Conservation (phyloP, 2,329 filamentous ascomycete genomes). For the Dothistroma pini region DNA sequence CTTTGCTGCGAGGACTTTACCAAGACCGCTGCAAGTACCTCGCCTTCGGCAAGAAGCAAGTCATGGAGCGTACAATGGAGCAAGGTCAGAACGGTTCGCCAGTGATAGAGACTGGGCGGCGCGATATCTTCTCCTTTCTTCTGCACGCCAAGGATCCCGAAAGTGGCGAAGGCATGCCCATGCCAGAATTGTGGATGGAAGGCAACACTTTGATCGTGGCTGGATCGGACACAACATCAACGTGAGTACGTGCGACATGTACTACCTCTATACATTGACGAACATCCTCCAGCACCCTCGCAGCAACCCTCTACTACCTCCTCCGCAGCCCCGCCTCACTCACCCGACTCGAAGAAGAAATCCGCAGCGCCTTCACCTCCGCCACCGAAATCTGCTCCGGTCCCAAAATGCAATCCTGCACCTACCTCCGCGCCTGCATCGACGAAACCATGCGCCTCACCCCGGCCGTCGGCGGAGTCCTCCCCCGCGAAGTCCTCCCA, state of each 20-base stretch:
- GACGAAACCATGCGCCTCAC: conserved; percentile 48
- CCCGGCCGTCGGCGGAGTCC: conserved; percentile 39
- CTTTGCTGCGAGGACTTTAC: conserved; percentile 24
- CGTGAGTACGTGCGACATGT: conserved; percentile 33
- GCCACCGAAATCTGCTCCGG: conserved; percentile 32
- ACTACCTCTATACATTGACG: background rate
- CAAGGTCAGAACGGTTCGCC: conserved; percentile 15
- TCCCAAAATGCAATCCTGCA: conserved; percentile 34
- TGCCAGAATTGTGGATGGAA: conserved; percentile 47
- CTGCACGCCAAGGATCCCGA: conserved; percentile 32
- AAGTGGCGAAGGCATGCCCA: conserved; percentile 40
- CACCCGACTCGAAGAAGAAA: conserved; percentile 33
- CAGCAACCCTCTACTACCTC: conserved; percentile 44
- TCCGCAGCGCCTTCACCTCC: conserved; percentile 36
- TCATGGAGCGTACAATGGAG: conserved; percentile 24
- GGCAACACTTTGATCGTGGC: conserved; percentile 50
- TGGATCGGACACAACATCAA: conserved; percentile 44
- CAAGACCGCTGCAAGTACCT: conserved; percentile 27
- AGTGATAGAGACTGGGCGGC: conserved; percentile 18
- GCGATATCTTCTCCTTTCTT: conserved; percentile 29
- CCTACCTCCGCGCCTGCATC: conserved; percentile 46
- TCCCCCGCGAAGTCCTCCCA: conserved; percentile 35
- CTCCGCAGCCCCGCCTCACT: conserved; percentile 38
- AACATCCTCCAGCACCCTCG: conserved; percentile 15
- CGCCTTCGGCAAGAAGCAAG: conserved; percentile 30